These are phyloP conservation scores for Penicillium subrubescens DNA, from an alignment of 495 filamentous ascomycete genomes.

Conservation along the genomic window DNA sequence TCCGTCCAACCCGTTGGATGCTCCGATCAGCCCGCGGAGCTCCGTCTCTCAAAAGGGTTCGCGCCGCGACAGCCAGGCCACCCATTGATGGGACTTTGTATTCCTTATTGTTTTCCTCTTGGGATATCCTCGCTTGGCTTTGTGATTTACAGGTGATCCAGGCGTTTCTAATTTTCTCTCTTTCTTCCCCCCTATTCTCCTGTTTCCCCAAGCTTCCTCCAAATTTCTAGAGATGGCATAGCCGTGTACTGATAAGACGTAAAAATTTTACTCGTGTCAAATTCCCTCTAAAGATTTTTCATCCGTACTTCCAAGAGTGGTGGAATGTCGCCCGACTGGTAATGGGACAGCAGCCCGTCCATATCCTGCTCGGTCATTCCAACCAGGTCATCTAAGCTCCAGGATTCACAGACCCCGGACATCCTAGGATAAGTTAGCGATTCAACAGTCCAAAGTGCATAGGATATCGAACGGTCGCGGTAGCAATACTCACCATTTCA, in stretches of 20 bases:
- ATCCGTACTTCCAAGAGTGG: constrained; percentile 40
- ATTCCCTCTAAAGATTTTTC: not conserved
- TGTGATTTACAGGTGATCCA: constrained; percentile 25
- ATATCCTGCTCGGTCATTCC: constrained; percentile 84
- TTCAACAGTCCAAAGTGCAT: not conserved
- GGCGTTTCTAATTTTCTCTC: constrained; percentile 22
- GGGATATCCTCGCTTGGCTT: constrained; percentile 37
- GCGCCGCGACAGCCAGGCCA: constrained; percentile 32
- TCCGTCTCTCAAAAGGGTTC: constrained; percentile 38
- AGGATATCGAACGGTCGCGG: not conserved
- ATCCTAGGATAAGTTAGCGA: constrained; percentile 57
- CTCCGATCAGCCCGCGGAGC: constrained; percentile 50
- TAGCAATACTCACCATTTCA: constrained; percentile 71
- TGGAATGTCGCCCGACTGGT: constrained; percentile 52
- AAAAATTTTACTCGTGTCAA: constrained; percentile 12
- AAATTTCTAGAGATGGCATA: constrained; percentile 34
- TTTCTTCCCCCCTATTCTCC: constrained; percentile 4
- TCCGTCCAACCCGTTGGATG: constrained; percentile 36
- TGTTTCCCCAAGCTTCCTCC: constrained; percentile 10
- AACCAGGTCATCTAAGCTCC: constrained; percentile 83
- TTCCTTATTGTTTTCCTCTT: constrained; percentile 24
- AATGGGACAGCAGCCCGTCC: constrained; percentile 71
- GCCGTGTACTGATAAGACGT: constrained; percentile 34
- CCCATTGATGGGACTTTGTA: constrained; percentile 13
- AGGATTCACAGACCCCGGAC: constrained; percentile 85